Evolutionary conservation across 148 eudicot genomes (phyloP), one percentile per base, ranked within the genome.

Genomic region (Vaccinium corymbosum): DNA sequence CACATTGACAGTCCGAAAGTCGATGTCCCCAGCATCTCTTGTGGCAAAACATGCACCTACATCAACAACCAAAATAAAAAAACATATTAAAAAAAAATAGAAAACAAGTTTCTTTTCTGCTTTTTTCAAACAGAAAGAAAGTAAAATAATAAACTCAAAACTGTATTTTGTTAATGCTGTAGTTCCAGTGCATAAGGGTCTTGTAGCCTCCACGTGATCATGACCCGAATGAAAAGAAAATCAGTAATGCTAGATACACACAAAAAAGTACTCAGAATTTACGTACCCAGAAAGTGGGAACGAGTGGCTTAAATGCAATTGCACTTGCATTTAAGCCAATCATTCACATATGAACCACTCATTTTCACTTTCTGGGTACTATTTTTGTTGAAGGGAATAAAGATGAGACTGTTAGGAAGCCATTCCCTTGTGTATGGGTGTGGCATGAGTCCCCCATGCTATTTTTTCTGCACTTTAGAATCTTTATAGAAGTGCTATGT

Each of bases 11-110:
- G 59, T 80, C 91, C 93, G 83, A 93, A 93, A 50, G 94, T 93
- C 81, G 97, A 92, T 75, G 82, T 89, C 49, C 97, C 94, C 8
- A 92, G 87, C 87, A 93, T 89, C 81, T 92, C 90, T 86, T 90
- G 93, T 2, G 97, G 97, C 74, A 92, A 81, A 56, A 93, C 88
- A 82, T 93, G 97, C 82, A 93, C 92, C 97, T 93, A 87, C 71
- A 84, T 68, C 73, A 68, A 74, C 74, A 57, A 77, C 78, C 56
- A 52, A 86, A 80, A 79, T 72, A 0, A 53, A 80, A 49, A 71
- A 62, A 49, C 49, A 62, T 1, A 7, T 64, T 3, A 25, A 25
- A 66, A 0, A 66, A 8, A 10, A 66, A 3, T 12, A 70, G 12
- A 53, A 14, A 78, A 52, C 2, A 78, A 12, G 1, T 20, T 20